Evolutionary conservation across 176 grass and related monocot species (phyloP).

Genomic region (Avena insularis): DNA sequence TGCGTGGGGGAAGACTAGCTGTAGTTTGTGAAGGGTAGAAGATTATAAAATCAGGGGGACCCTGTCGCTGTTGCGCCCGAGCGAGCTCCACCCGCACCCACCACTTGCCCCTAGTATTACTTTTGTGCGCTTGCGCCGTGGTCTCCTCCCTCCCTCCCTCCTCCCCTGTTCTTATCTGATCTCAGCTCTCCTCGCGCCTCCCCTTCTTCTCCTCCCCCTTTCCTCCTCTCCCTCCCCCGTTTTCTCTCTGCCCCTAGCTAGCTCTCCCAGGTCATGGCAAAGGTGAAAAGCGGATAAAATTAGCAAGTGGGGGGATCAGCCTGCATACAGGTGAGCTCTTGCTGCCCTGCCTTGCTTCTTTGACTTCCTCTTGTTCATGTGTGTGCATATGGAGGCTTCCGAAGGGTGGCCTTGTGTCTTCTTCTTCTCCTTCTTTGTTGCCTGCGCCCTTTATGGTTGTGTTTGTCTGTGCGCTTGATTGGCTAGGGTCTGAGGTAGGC

Average conservation of each 20-base stretch:
- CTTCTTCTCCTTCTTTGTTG: neutral
- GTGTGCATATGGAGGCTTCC: neutral
- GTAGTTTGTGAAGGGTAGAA: neutral
- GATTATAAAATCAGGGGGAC: conserved; percentile 32
- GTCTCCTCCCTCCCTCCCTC: neutral
- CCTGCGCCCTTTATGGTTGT: neutral
- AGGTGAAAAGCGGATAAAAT: conserved; percentile 38
- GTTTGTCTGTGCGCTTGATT: conserved; percentile 8
- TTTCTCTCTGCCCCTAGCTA: neutral
- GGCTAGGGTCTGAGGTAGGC: neutral
- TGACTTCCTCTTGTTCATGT: neutral
- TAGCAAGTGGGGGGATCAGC: conserved; percentile 42
- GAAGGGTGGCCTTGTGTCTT: conserved; percentile 15
- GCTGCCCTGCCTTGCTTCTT: neutral
- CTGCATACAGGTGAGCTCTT: conserved; percentile 51
- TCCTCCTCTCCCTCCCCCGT: neutral
- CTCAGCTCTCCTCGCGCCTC: neutral
- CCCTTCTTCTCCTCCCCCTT: neutral
- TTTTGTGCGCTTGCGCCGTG: conserved; percentile 21
- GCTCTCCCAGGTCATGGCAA: conserved; percentile 55
- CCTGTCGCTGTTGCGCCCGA: conserved; percentile 44
- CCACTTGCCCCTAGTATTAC: neutral
- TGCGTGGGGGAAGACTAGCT: conserved; percentile 5
- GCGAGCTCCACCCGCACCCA: conserved; percentile 41
- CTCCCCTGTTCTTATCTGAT: conserved; percentile 51